Evolutionary conservation across 2,329 filamentous ascomycete species (phyloP).

Genomic region (Epichloe gansuensis): DNA sequence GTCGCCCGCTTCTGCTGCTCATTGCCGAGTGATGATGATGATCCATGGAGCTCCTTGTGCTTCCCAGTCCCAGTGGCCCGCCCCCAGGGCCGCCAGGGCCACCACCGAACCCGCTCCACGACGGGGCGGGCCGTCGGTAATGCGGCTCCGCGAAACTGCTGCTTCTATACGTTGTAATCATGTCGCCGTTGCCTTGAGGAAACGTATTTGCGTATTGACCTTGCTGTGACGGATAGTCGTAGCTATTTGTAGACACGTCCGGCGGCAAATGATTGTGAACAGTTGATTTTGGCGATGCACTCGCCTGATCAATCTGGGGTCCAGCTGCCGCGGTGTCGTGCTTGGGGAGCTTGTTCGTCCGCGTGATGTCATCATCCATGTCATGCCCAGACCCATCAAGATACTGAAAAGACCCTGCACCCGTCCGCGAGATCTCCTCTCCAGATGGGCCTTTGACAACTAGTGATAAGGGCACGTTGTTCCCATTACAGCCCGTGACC

Average conservation of each 20-base stretch:
- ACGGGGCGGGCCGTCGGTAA: conserved; percentile 26
- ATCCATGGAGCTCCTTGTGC: conserved; percentile 28
- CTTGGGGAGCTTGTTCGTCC: conserved; percentile 23
- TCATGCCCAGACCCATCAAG: conserved; percentile 32
- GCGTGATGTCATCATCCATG: conserved; percentile 24
- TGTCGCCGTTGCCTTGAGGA: conserved; percentile 31
- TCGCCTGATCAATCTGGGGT: conserved; percentile 25
- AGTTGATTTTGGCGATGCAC: conserved; percentile 27
- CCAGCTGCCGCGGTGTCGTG: conserved; percentile 25
- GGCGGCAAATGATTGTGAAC: conserved; percentile 24
- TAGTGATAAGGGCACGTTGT: conserved; percentile 42
- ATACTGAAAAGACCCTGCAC: conserved; percentile 34
- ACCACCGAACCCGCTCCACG: conserved; percentile 30
- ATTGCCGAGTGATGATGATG: conserved; percentile 24
- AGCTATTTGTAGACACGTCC: conserved; percentile 30
- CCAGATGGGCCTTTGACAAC: conserved; percentile 38
- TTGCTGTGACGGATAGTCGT: conserved; percentile 32
- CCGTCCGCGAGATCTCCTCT: conserved; percentile 38
- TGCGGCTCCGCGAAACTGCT: conserved; percentile 36
- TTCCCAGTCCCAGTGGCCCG: conserved; percentile 14
- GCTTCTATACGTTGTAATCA: conserved; percentile 43
- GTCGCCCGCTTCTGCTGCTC: conserved; percentile 22
- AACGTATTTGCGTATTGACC: conserved; percentile 27
- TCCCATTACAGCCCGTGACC: conserved; percentile 35
- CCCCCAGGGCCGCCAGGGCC: conserved; percentile 12